Conservation (phyloP, 2,329 filamentous ascomycete species). For the Metarhizium guizhouense region DNA sequence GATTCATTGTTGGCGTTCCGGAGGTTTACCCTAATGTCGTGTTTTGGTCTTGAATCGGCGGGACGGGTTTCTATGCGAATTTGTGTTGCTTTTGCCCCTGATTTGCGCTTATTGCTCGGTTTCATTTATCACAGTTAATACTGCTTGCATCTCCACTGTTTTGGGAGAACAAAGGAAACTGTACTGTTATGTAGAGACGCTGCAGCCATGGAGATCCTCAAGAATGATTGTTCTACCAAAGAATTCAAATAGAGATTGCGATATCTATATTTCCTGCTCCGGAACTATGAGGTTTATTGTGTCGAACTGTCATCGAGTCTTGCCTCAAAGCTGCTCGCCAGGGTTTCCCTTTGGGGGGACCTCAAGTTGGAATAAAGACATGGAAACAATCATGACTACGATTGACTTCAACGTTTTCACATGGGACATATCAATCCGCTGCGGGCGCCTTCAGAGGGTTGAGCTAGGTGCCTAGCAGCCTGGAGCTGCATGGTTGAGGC, state of each 20-base stretch:
- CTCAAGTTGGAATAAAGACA: no score
- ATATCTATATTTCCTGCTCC: background rate
- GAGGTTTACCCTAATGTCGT: background rate
- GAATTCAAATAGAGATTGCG: background rate
- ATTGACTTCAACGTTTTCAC: no score
- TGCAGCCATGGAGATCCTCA: background rate
- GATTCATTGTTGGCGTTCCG: conserved; percentile 3
- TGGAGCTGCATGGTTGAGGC: no score
- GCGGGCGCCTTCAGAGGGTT: no score
- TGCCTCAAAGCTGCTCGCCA: no score
- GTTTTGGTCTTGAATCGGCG: background rate
- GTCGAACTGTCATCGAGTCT: no score
- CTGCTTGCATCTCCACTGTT: background rate
- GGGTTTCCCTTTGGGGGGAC: no score
- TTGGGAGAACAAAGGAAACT: background rate
- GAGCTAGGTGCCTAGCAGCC: no score
- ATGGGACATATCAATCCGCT: no score
- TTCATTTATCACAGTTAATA: background rate
- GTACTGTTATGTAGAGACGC: background rate
- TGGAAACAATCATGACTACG: no score
- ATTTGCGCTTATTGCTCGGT: background rate
- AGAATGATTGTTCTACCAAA: background rate
- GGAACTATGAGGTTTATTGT: background rate
- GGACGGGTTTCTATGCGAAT: background rate
- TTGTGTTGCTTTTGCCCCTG: no score